These are phyloP conservation scores for Wickerhamomyces chaumierensis DNA, from an alignment of 805 yeast species.

Conservation along the genomic window DNA sequence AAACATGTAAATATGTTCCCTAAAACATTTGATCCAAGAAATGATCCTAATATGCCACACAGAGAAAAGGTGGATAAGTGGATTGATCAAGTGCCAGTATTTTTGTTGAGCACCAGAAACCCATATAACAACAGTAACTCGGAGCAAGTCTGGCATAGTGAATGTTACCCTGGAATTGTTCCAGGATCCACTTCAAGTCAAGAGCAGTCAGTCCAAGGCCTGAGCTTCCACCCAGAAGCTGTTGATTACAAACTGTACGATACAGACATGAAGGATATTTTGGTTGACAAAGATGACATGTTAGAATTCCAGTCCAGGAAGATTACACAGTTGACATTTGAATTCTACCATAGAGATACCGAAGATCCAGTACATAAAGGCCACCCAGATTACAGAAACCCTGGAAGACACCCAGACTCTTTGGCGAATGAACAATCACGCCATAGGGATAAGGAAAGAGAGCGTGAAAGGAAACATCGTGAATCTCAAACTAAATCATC, in stretches of 20 bases:
- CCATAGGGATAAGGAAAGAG: neutral
- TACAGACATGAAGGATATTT: conserved; percentile 16
- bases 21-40: conserved; percentile 46
- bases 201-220: neutral
- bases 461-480: neutral
- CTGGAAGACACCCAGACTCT: neutral
- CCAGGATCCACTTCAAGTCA: conserved; percentile 11
- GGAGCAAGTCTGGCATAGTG: conserved; percentile 22
- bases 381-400: neutral
- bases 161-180: conserved; percentile 42
- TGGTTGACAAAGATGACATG: conserved; percentile 32
- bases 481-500: neutral
- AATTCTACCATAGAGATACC: conserved; percentile 22
- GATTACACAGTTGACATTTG: conserved; percentile 34
- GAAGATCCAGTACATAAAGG: neutral
- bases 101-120: conserved; percentile 13
- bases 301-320: conserved; percentile 41
- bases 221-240: conserved; percentile 2
- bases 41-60: conserved; percentile 50
- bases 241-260: neutral
- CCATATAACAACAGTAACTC: neutral
- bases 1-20: conserved; percentile 24
- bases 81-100: conserved; percentile 48
- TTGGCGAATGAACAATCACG: neutral
- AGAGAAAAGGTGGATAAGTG: conserved; percentile 56